Evolutionary conservation across 23 red algal genomes (phyloP), one percentile per base, ranked within the genome.

Genomic region (Gracilariopsis chorda): DNA sequence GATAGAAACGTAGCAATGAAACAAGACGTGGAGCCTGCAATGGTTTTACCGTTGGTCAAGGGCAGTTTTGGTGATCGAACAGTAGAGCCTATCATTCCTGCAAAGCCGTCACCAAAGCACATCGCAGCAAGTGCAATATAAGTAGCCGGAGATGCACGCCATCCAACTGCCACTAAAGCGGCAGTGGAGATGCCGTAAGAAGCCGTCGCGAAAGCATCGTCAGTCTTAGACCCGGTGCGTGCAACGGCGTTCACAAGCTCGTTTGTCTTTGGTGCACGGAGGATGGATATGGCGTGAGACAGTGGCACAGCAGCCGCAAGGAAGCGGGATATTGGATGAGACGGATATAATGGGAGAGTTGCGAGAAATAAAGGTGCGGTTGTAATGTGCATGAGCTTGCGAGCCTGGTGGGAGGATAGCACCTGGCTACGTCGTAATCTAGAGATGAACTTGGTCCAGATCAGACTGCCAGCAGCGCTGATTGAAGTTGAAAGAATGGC

Each of bases 341-440:
- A 14, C 12, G 88, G 47, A 44, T 91, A 91, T 55, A 91, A 59
- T 16, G 74, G 41, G 17, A 12, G 37, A 14, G 75, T 91, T 47
- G 53, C 45, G 23, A 60, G 32, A 62, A 91, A 91, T 29, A 91
- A 39, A 21, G 88, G 88, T n/a, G 88, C 88, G 29, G 88, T 82
- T 25, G 49, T 82, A 0, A 82, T 44, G 61, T 91, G 88, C 52
- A 74, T 67, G 14, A 91, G 58, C 75, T 82, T 82, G 19, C 88
- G 73, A 23, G 60, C 75, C 39, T 25, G 30, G 27, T 45, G 33
- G 13, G 85, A 34, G 36, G 47, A 30, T 27, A 89, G 85, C 44
- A 0, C 5, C 36, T 52, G 23, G 37, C 48, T 28, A 2, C 23
- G 45, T 3, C 34, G 40, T 27, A 89, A 41, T 34, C 19, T 36